phyloP scores from a whole-genome alignment of 805 yeast genomes.

The Lipomyces spencermartinsiae region DNA sequence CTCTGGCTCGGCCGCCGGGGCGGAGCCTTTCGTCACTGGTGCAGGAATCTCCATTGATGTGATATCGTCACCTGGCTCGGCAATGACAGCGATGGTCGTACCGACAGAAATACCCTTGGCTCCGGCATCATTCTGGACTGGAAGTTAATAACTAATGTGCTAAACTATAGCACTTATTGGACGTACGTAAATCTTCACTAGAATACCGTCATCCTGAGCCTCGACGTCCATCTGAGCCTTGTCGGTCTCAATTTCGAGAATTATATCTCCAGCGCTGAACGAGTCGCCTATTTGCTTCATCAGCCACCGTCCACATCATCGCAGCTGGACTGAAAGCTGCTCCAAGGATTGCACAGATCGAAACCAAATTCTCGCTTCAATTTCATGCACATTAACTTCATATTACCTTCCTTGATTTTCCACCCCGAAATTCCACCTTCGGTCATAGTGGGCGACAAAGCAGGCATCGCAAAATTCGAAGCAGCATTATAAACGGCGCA shows the following conservation, averaged over 20 bases:
- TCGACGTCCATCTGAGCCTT: slow-evolving; percentile 98
- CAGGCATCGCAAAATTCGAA: slow-evolving; percentile 82
- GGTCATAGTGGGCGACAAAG: slow-evolving; percentile 99
- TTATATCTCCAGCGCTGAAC: slow-evolving; percentile 86
- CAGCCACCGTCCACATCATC: background rate
- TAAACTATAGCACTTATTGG: slow-evolving; percentile 34
- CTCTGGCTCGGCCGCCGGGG: slow-evolving; percentile 31
- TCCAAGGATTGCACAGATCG: background rate
- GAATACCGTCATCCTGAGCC: slow-evolving; percentile 88
- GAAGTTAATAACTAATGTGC: background rate
- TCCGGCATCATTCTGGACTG: slow-evolving; percentile 61
- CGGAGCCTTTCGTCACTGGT: slow-evolving; percentile 41
- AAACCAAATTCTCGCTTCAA: background rate
- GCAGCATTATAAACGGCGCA: slow-evolving; percentile 36
- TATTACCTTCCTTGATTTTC: slow-evolving; percentile 74
- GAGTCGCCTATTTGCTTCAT: slow-evolving; percentile 55
- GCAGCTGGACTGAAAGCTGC: background rate
- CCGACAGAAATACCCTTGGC: slow-evolving; percentile 82
- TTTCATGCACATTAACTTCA: background rate
- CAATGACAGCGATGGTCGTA: slow-evolving; percentile 84
- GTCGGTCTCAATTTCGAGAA: slow-evolving; percentile 97
- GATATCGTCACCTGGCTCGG: slow-evolving; percentile 87
- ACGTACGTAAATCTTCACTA: slow-evolving; percentile 70
- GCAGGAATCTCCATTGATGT: slow-evolving; percentile 65
- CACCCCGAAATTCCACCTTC: slow-evolving; percentile 91